A percentile compares a stretch with the other conserved stretches of the same genome.
phyloP scores from a whole-genome alignment of 2,329 filamentous ascomycete species.

The Aspergillus flavus region DNA sequence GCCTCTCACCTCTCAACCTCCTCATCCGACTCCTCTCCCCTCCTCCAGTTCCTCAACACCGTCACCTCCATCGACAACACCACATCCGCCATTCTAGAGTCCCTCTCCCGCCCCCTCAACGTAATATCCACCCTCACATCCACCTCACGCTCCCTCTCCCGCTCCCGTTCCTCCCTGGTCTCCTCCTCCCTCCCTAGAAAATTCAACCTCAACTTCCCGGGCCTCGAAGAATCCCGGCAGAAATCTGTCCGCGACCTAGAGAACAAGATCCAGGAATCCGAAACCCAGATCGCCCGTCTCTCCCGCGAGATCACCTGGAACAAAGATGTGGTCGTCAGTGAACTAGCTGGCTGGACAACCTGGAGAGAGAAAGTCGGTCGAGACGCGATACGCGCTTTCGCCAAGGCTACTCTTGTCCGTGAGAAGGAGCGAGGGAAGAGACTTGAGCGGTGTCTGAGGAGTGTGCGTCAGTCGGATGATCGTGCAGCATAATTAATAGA shows the following conservation, averaged over 20 bases:
- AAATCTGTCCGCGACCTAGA: conserved; percentile 82
- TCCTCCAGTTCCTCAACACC: conserved; percentile 71
- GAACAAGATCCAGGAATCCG: conserved; percentile 71
- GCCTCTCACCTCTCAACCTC: conserved; percentile 64
- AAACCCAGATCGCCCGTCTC: conserved; percentile 71
- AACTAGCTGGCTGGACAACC: conserved; percentile 93
- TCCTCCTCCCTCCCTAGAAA: conserved; percentile 55
- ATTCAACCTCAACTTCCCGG: conserved; percentile 50
- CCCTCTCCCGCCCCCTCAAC: conserved; percentile 76
- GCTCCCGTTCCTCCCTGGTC: conserved; percentile 73
- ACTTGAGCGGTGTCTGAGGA: conserved; percentile 76
- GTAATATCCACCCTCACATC: conserved; percentile 76
- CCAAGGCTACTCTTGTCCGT: conserved; percentile 73
- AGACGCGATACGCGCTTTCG: conserved; percentile 74
- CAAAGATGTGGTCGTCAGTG: conserved; percentile 87
- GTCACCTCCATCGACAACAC: conserved; percentile 82
- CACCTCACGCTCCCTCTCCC: conserved; percentile 74
- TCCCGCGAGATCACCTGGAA: conserved; percentile 85
- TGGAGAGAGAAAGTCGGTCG: conserved; percentile 77
- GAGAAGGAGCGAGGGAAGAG: conserved; percentile 79
- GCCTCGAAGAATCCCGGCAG: conserved; percentile 81
- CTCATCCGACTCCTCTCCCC: conserved; percentile 69
- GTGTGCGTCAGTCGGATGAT: conserved; percentile 45
- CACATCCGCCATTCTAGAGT: conserved; percentile 75
- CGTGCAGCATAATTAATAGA: conserved; percentile 21